Evolutionary conservation across 139 green algal genomes (phyloP).

Genomic region (Ettlia oleoabundans): DNA sequence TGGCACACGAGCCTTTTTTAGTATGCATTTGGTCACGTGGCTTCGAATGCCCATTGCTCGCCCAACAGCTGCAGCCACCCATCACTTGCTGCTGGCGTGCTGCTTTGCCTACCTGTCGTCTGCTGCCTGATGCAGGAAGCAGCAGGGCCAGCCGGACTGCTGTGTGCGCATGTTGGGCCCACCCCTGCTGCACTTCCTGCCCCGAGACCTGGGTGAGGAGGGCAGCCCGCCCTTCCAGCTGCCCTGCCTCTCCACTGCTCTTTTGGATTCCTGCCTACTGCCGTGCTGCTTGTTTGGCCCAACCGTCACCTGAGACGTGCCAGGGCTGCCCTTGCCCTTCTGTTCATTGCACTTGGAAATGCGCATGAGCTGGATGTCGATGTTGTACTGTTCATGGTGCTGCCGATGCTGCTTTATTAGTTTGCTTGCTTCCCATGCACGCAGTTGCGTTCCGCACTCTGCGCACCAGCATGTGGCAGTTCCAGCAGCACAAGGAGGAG

Average conservation of each 20-base stretch:
- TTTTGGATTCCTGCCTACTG: background rate
- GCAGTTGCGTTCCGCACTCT: constrained; percentile 1
- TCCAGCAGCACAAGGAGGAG: background rate
- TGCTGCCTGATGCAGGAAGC: background rate
- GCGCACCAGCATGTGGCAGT: background rate
- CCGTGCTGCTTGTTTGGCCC: background rate
- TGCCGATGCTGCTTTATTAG: too few relatives aligned
- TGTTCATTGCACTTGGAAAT: too few relatives aligned
- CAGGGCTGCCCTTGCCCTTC: background rate
- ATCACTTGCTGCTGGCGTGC: too few relatives aligned
- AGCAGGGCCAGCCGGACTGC: background rate
- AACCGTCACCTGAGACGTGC: too few relatives aligned
- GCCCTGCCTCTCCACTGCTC: background rate
- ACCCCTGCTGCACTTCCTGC: constrained; percentile 8
- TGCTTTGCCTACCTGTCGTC: too few relatives aligned
- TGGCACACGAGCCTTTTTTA: too few relatives aligned
- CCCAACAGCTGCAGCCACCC: too few relatives aligned
- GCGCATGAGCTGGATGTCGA: too few relatives aligned
- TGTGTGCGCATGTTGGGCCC: constrained; percentile 21
- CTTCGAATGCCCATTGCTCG: too few relatives aligned
- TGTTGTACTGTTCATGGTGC: too few relatives aligned
- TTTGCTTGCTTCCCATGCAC: too few relatives aligned
- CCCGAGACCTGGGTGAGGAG: background rate
- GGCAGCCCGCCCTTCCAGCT: background rate
- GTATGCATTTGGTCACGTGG: too few relatives aligned